These are phyloP conservation scores for Verticillium isaacii DNA, from an alignment of 2,329 filamentous ascomycete species.

Conservation along the genomic window DNA sequence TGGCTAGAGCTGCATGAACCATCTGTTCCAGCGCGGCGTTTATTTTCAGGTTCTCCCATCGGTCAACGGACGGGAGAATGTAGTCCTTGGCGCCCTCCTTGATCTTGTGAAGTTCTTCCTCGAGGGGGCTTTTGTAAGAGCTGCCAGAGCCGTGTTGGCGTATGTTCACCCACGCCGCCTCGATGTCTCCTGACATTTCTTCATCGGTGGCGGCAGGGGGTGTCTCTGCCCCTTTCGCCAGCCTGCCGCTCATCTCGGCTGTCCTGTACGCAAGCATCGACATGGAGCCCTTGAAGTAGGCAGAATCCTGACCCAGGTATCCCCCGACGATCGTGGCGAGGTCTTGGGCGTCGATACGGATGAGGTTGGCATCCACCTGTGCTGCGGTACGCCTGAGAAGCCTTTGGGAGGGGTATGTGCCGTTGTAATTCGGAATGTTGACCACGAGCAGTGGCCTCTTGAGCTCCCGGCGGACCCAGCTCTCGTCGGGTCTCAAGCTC, in stretches of 20 bases:
- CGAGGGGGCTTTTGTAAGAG: slow-evolving; percentile 22
- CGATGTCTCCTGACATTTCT: slow-evolving; percentile 17
- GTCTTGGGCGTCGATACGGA: slow-evolving; percentile 65
- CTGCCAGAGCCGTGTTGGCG: slow-evolving; percentile 15
- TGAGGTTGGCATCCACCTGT: slow-evolving; percentile 59
- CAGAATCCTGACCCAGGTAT: slow-evolving; percentile 61
- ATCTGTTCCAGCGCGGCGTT: slow-evolving; percentile 52
- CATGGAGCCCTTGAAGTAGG: slow-evolving; percentile 39
- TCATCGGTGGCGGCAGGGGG: slow-evolving; percentile 29
- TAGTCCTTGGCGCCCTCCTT: slow-evolving; percentile 27
- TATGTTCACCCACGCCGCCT: slow-evolving; percentile 18
- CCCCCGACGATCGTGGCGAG: slow-evolving; percentile 65
- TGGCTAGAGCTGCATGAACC: slow-evolving; percentile 40
- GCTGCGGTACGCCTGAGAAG: slow-evolving; percentile 60
- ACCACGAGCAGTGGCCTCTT: slow-evolving; percentile 28
- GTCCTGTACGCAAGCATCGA: slow-evolving; percentile 53
- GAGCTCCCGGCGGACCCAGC: slow-evolving; percentile 14
- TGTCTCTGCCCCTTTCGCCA: slow-evolving; percentile 40
- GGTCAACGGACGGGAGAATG: slow-evolving; percentile 31
- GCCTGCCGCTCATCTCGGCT: slow-evolving; percentile 48
- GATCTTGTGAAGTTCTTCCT: slow-evolving; percentile 40
- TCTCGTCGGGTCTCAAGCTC: slow-evolving; percentile 14
- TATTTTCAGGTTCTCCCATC: slow-evolving; percentile 60
- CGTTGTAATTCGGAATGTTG: slow-evolving; percentile 27
- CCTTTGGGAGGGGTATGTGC: slow-evolving; percentile 12